Percentiles rank a stretch among this genome's conserved stretches.
Evolutionary conservation across 75 land plant species (phyloP).

Genomic region (Pseudotsuga menziesii): DNA sequence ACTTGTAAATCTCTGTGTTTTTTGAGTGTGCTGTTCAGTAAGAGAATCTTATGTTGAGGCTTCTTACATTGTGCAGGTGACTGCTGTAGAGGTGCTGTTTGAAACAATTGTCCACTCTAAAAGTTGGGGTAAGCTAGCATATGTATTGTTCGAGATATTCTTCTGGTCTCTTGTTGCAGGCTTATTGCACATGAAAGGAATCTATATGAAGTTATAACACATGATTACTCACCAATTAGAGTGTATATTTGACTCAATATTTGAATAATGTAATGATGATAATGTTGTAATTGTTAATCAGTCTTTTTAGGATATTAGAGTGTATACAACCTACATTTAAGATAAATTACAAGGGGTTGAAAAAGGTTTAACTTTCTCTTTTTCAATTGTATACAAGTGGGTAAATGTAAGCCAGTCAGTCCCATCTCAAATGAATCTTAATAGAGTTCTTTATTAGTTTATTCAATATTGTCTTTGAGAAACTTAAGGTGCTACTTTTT

Average conservation of each 20-base stretch:
- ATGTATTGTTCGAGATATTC: slow-evolving; percentile 67
- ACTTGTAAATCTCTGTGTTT: background rate
- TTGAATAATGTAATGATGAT: background rate
- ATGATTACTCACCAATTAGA: background rate
- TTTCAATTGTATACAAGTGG: background rate
- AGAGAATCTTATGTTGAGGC: slow-evolving; percentile 11
- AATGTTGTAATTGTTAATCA: background rate
- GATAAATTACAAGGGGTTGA: background rate
- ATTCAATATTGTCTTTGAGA: background rate
- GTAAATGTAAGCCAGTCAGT: background rate
- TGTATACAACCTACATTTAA: background rate
- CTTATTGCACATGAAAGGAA: slow-evolving; percentile 40
- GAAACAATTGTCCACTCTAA: slow-evolving; percentile 48
- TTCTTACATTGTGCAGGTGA: slow-evolving; percentile 38
- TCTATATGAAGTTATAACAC: slow-evolving; percentile 58
- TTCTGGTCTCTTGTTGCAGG: slow-evolving; percentile 73
- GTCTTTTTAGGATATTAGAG: background rate
- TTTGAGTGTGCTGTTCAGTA: background rate
- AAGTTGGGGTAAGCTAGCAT: slow-evolving; percentile 60
- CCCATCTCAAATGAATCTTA: background rate
- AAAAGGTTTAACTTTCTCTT: background rate
- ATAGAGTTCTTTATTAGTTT: background rate
- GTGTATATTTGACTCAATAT: background rate
- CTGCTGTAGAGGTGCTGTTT: slow-evolving; percentile 33
- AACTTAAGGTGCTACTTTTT: no score